phyloP scores from a whole-genome alignment of 139 green algal species.

The Ulvella scutata region DNA sequence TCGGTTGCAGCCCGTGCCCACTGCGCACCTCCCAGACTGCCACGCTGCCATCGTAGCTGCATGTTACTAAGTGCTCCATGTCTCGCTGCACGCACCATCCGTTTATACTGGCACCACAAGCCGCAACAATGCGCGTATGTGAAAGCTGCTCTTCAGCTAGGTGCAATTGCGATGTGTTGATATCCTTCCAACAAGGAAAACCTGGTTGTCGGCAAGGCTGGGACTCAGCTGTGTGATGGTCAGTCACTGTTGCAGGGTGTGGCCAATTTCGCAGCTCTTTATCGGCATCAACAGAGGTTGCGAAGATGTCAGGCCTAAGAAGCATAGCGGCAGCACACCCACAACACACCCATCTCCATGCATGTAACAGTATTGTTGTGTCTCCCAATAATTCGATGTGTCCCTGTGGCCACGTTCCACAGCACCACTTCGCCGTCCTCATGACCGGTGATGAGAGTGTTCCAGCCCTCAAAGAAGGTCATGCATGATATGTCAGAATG shows the following conservation, averaged over 20 bases:
- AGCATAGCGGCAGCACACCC: neutral
- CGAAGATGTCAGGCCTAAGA: too few relatives aligned
- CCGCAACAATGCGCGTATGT: too few relatives aligned
- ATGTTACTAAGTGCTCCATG: conserved; percentile 26
- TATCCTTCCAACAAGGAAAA: too few relatives aligned
- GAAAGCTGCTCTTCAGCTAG: too few relatives aligned
- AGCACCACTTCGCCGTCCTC: conserved; percentile 39
- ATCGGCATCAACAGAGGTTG: too few relatives aligned
- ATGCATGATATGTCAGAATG: conserved; percentile 32
- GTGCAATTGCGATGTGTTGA: too few relatives aligned
- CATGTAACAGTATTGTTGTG: conserved; percentile 38
- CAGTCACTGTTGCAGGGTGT: too few relatives aligned
- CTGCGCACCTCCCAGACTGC: conserved; percentile 40
- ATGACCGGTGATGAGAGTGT: conserved; percentile 36
- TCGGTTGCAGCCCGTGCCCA: conserved; percentile 12
- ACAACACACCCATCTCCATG: conserved; percentile 20
- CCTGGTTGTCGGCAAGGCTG: too few relatives aligned
- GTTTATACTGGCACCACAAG: too few relatives aligned
- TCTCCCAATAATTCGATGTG: conserved; percentile 10
- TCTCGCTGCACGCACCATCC: conserved; percentile 7
- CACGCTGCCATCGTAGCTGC: conserved; percentile 33
- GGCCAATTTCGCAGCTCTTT: too few relatives aligned
- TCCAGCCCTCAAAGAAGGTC: conserved; percentile 33
- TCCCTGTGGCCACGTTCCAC: conserved; percentile 43
- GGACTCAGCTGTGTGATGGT: too few relatives aligned